phyloP scores from a whole-genome alignment of 495 filamentous ascomycete genomes.

The Daldinia grandis region DNA sequence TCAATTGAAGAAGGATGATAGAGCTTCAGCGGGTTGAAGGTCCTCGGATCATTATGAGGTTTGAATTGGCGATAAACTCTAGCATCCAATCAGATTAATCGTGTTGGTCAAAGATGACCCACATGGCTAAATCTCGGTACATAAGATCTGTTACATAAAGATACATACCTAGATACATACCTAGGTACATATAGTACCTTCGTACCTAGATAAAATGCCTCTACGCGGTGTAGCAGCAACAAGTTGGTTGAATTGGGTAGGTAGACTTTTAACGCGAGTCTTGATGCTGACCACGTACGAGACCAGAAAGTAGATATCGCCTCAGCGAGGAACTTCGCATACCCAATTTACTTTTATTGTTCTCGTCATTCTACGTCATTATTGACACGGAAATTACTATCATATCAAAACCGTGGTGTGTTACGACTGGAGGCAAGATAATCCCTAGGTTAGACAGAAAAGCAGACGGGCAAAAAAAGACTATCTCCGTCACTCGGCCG shows the following conservation, averaged over 20 bases:
- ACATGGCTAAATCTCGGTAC: constrained; percentile 32
- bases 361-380: constrained; percentile 26
- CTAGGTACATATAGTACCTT: neutral
- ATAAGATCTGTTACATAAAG: no score
- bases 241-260: neutral
- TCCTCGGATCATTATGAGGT: constrained; percentile 18
- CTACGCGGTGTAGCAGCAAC: neutral
- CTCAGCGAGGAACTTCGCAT: constrained; percentile 3
- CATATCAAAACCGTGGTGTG: constrained; percentile 19
- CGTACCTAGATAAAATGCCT: constrained; percentile 1
- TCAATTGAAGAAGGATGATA: constrained; percentile 38
- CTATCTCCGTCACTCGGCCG: constrained; percentile 20
- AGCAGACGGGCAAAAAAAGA: constrained; percentile 1
- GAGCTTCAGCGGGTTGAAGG: constrained; percentile 24
- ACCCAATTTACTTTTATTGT: constrained; percentile 12
- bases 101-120: constrained; percentile 32
- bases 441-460: constrained; percentile 14
- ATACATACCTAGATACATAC: no score
- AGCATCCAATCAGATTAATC: constrained; percentile 36
- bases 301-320: neutral
- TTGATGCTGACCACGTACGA: neutral
- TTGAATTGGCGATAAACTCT: constrained; percentile 38
- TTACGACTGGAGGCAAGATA: constrained; percentile 23
- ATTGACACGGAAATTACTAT: constrained; percentile 27
- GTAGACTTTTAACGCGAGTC: no score